phyloP scores from a whole-genome alignment of 805 yeast genomes.

The Vanderwaltozyma yarrowii region DNA sequence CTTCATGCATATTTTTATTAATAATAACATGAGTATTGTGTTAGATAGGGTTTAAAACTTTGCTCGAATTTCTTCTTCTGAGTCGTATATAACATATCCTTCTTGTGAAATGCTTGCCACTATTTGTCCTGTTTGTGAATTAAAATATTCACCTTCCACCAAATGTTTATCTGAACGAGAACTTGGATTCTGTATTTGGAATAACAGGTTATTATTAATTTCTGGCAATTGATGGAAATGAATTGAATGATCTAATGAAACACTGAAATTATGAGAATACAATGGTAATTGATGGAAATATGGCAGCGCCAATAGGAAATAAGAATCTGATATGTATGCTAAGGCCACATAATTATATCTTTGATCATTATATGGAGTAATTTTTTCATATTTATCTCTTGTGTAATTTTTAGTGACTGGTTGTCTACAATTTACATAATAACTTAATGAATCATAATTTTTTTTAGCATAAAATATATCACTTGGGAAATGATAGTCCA shows the following conservation, averaged over 20 bases:
- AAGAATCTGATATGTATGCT: slow-evolving; percentile 50
- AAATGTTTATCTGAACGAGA: slow-evolving; percentile 45
- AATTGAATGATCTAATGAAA: slow-evolving; percentile 56
- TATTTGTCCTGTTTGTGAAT: slow-evolving; percentile 36
- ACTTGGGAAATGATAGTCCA: slow-evolving; percentile 28
- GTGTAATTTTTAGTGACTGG: slow-evolving; percentile 1
- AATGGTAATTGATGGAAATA: slow-evolving; percentile 39
- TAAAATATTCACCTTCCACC: slow-evolving; percentile 48
- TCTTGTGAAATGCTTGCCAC: slow-evolving; percentile 59
- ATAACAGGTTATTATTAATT: slow-evolving; percentile 42
- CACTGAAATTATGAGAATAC: slow-evolving; percentile 40
- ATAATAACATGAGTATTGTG: too few species aligned
- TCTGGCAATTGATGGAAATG: slow-evolving; percentile 46
- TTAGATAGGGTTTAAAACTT: too few species aligned
- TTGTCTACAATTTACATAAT: slow-evolving; percentile 19
- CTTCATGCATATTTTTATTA: too few species aligned
- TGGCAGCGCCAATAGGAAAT: slow-evolving; percentile 42
- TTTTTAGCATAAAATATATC: slow-evolving; percentile 24
- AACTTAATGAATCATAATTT: slow-evolving; percentile 14
- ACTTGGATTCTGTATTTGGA: slow-evolving; percentile 38
- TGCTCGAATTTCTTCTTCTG: slow-evolving; percentile 12
- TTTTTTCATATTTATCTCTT: slow-evolving; percentile 2
- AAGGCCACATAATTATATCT: slow-evolving; percentile 45
- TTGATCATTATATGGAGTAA: slow-evolving; percentile 16
- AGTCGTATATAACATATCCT: slow-evolving; percentile 35